Evolutionary conservation across 2,329 filamentous ascomycete species (phyloP), one percentile per base, ranked within the genome.

Genomic region (Sporothrix globosa): DNA sequence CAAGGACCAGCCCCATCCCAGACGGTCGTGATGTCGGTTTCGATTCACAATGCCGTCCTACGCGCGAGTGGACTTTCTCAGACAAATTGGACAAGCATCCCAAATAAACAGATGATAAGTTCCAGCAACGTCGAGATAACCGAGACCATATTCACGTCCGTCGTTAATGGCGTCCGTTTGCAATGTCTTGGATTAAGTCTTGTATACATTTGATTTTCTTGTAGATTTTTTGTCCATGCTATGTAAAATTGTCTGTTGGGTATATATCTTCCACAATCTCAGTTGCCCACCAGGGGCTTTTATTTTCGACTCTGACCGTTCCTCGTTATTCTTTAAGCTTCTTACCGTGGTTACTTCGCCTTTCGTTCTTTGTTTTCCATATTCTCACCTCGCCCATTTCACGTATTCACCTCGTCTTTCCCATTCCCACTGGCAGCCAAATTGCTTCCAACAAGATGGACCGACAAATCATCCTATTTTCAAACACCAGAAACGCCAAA

Each of bases 401-500:
- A n/a, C n/a, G n/a, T n/a, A n/a, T n/a, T n/a, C n/a, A n/a, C n/a
- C n/a, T n/a, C n/a, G n/a, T n/a, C n/a, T n/a, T n/a, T n/a, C n/a
- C n/a, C n/a, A n/a, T 30, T 30, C 27, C 1, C 27, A 30, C 27
- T 4, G 27, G 5, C 27, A 30, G 17, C 53, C 10, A 46, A 39
- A 34, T 34, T 34, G 34, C 34, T 9, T 34, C 30, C 19, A 11
- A 27, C 5, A 56, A 19, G 14, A 67, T 5, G 53, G 56, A 30
- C 19, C 21, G 48, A 68, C 30, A 27, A 50, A 68, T 9, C 4
- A 24, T 27, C 39, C 39, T 21, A 46, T 46, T n/a, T 39, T 6
- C 44, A n/a, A 39, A 60, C 30, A 60, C 56, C 34, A 4, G 46
- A 67, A 63, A 67, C n/a, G 44, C 44, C 65, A 52, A 10, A 52